Conservation (phyloP, 1,139 yeast genomes). For the Protomyces inundatus region DNA sequence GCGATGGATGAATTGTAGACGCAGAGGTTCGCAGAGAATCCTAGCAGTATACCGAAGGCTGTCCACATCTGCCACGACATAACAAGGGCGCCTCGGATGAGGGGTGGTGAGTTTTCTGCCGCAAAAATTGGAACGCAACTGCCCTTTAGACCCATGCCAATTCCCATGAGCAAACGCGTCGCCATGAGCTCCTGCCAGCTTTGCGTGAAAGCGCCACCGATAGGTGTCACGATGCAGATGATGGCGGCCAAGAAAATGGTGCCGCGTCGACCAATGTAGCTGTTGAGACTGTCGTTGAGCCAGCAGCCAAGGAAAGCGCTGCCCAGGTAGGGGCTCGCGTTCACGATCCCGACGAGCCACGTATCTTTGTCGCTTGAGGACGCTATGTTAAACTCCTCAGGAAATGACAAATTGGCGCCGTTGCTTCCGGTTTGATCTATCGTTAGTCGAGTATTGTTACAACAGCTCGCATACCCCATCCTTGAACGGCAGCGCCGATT, state of each 20-base stretch:
- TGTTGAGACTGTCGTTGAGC: slow-evolving; percentile 64
- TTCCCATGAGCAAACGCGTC: slow-evolving; percentile 66
- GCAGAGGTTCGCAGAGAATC: slow-evolving; percentile 65
- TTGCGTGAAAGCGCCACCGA: slow-evolving; percentile 72
- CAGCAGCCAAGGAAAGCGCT: slow-evolving; percentile 69
- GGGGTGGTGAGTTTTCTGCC: slow-evolving; percentile 74
- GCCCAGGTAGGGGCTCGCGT: slow-evolving; percentile 76
- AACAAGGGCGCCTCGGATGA: slow-evolving; percentile 71
- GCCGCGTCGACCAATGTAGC: slow-evolving; percentile 63
- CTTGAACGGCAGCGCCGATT: slow-evolving; percentile 87
- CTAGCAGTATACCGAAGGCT: slow-evolving; percentile 79
- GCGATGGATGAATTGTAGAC: slow-evolving; percentile 52
- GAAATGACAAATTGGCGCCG: slow-evolving; percentile 75
- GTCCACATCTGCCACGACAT: slow-evolving; percentile 91
- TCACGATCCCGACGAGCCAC: slow-evolving; percentile 69
- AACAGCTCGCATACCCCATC: slow-evolving; percentile 50
- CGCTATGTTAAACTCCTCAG: slow-evolving; percentile 45
- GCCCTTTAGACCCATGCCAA: slow-evolving; percentile 75
- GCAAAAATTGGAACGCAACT: slow-evolving; percentile 81
- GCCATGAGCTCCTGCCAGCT: slow-evolving; percentile 71
- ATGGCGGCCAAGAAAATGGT: slow-evolving; percentile 64
- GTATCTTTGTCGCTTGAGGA: slow-evolving; percentile 46
- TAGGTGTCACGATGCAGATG: slow-evolving; percentile 60
- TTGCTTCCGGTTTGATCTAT: slow-evolving; percentile 68
- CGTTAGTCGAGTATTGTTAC: too few relatives aligned